These are phyloP conservation scores for Vaccinium macrocarpon DNA, from an alignment of 148 eudicot genomes.

Conservation along the genomic window DNA sequence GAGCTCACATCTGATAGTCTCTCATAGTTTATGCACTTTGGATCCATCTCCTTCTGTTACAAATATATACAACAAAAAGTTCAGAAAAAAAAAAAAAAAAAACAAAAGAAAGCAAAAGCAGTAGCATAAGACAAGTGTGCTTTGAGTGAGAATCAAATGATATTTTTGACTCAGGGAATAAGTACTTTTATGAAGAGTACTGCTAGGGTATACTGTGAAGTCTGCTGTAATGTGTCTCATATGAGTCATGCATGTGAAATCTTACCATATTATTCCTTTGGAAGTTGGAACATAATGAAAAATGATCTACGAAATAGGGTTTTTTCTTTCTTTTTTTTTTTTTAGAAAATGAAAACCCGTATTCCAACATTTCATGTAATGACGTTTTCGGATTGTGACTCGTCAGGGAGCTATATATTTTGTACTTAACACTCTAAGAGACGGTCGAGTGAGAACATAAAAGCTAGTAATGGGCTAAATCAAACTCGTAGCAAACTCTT, in stretches of 20 bases:
- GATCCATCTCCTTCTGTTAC: slow-evolving; percentile 62
- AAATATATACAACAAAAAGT: not conserved
- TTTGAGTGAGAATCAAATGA: slow-evolving; percentile 46
- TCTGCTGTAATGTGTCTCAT: slow-evolving; percentile 15
- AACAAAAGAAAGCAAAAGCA: slow-evolving; percentile 7
- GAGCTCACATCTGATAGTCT: slow-evolving; percentile 80
- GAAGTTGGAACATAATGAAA: no score
- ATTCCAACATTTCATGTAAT: no score
- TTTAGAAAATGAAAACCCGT: no score
- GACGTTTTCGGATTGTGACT: no score
- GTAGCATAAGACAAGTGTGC: slow-evolving; percentile 16
- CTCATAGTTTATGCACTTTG: slow-evolving; percentile 62
- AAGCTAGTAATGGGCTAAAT: not conserved
- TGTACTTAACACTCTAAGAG: no score
- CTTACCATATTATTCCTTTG: not conserved
- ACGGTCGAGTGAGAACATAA: no score
- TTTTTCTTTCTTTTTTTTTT: no score
- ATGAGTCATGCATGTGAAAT: slow-evolving; percentile 5
- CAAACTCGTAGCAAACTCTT: not conserved
- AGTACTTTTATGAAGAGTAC: slow-evolving; percentile 20
- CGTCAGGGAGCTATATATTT: no score
- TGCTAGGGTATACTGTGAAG: slow-evolving; percentile 12
- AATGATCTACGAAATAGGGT: no score
- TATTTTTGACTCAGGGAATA: slow-evolving; percentile 33
- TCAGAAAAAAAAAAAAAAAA: not conserved